phyloP scores from a whole-genome alignment of 2,329 filamentous ascomycete genomes.

The Mariannaea sp. region DNA sequence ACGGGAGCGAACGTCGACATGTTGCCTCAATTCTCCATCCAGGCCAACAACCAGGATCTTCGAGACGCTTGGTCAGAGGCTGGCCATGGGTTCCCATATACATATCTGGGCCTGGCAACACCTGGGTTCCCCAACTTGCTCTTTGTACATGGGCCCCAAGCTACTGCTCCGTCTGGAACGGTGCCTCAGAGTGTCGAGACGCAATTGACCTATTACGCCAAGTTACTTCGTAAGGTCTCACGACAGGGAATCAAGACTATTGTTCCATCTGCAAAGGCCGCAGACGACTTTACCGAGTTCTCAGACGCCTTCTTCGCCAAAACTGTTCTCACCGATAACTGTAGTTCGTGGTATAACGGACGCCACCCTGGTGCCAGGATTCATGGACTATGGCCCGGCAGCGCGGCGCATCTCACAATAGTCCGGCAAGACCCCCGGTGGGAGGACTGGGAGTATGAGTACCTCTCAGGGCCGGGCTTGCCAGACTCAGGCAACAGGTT shows the following conservation, averaged over 20 bases:
- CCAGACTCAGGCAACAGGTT: constrained; percentile 3
- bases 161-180: constrained; percentile 1
- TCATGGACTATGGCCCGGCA: constrained; percentile 11
- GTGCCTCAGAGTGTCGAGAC: constrained; percentile 6
- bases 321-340: constrained; percentile 7
- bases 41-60: background rate
- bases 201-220: constrained; percentile 7
- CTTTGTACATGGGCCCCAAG: background rate
- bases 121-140: constrained; percentile 6
- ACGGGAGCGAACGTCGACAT: constrained; percentile 4
- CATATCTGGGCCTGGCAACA: background rate
- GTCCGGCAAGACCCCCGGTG: constrained; percentile 4
- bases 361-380: background rate
- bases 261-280: background rate
- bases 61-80: constrained; percentile 2
- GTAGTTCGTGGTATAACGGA: constrained; percentile 14
- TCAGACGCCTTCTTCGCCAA: constrained; percentile 9
- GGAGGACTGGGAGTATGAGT: constrained; percentile 8
- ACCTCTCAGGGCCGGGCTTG: too few relatives aligned
- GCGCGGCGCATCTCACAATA: constrained; percentile 5
- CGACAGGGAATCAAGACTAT: constrained; percentile 7
- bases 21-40: constrained; percentile 1
- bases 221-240: constrained; percentile 5
- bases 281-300: constrained; percentile 6
- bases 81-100: constrained; percentile 1